Evolutionary conservation across 78 protist genomes (phyloP).

Genomic region (Dictyostelium firmibasis): DNA sequence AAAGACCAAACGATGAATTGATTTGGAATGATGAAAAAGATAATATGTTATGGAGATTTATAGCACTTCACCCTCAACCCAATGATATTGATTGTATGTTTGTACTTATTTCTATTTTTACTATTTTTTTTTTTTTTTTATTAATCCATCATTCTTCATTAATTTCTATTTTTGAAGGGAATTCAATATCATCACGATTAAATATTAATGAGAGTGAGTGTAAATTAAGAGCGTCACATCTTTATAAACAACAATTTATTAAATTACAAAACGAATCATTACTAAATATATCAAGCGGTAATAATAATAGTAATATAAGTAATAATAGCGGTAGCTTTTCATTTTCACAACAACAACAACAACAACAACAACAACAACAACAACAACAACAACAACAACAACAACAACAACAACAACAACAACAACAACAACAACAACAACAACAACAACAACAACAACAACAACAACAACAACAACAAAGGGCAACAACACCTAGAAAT

Average conservation of each 20-base stretch:
- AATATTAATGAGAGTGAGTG: slow-evolving; percentile 18
- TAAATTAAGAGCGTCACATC: slow-evolving; percentile 30
- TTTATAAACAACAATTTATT: slow-evolving; percentile 27
- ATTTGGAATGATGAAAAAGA: slow-evolving; percentile 6
- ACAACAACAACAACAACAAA: not conserved
- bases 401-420: not conserved
- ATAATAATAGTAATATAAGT: not conserved
- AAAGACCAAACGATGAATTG: not conserved
- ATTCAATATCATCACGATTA: not conserved
- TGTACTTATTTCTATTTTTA: not conserved
- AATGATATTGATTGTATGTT: not conserved
- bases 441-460: not conserved
- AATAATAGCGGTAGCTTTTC: not conserved
- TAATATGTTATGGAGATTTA: slow-evolving; percentile 7
- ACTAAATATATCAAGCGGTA: not conserved
- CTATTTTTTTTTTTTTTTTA: not conserved
- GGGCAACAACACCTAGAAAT: not conserved
- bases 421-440: not conserved
- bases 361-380: not conserved
- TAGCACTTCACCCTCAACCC: slow-evolving; percentile 27
- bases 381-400: not conserved
- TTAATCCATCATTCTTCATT: not conserved
- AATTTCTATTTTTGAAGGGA: not conserved
- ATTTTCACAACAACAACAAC: not conserved
- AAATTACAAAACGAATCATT: slow-evolving; percentile 18